Evolutionary conservation across 495 filamentous ascomycete species (phyloP).

Genomic region (Penicillium samsonianum): DNA sequence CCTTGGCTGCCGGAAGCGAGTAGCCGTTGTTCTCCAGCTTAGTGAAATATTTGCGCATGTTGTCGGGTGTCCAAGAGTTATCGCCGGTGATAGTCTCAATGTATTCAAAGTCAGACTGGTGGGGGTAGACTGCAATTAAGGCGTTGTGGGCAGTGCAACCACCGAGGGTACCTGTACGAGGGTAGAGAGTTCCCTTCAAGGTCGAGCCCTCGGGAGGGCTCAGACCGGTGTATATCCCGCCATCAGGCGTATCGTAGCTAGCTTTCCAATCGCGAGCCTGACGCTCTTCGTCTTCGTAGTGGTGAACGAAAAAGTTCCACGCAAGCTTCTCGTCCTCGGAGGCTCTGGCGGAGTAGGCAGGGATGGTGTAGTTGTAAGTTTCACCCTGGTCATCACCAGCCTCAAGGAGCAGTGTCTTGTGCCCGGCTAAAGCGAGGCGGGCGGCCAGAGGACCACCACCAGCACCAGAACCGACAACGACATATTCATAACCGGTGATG

Average conservation of each 20-base stretch:
- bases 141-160: slow-evolving; percentile 52
- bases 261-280: slow-evolving; percentile 48
- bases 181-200: slow-evolving; percentile 47
- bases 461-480: slow-evolving; percentile 66
- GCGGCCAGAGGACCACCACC: slow-evolving; percentile 67
- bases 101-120: slow-evolving; percentile 49
- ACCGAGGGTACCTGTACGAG: slow-evolving; percentile 48
- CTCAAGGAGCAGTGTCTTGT: slow-evolving; percentile 62
- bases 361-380: slow-evolving; percentile 38
- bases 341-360: slow-evolving; percentile 38
- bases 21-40: slow-evolving; percentile 58
- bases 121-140: slow-evolving; percentile 42
- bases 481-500: slow-evolving; percentile 59
- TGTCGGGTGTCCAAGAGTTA: slow-evolving; percentile 41
- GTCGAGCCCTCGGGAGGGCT: slow-evolving; percentile 42
- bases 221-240: slow-evolving; percentile 39
- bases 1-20: slow-evolving; percentile 35
- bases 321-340: slow-evolving; percentile 41
- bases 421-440: slow-evolving; percentile 61
- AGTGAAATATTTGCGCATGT: slow-evolving; percentile 47
- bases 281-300: slow-evolving; percentile 42
- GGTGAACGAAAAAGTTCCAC: slow-evolving; percentile 53
- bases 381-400: slow-evolving; percentile 62
- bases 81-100: slow-evolving; percentile 47
- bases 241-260: slow-evolving; percentile 41